phyloP scores from a whole-genome alignment of 164 flowering plant species.

The Nelumbo lutea region DNA sequence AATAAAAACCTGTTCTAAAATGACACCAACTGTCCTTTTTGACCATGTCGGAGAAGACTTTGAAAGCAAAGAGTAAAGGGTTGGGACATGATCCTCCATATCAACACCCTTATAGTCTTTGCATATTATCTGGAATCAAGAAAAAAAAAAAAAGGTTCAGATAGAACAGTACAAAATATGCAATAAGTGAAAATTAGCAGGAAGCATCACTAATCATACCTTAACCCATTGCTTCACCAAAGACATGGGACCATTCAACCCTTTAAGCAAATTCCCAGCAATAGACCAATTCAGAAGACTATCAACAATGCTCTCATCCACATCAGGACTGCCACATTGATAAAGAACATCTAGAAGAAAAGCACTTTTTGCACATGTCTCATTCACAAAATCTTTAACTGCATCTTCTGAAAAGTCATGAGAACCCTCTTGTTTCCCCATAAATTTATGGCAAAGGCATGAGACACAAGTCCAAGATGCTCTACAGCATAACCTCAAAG shows the following conservation, averaged over 20 bases:
- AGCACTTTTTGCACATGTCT: conserved; percentile 53
- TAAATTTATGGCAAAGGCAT: conserved; percentile 39
- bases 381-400: conserved; percentile 38
- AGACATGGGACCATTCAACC: conserved; percentile 44
- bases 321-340: conserved; percentile 37
- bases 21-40: conserved; percentile 30
- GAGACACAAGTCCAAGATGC: conserved; percentile 66
- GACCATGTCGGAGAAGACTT: conserved; percentile 32
- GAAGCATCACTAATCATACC: conserved; percentile 37
- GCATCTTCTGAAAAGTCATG: conserved; percentile 41
- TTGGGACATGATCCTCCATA: conserved; percentile 24
- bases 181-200: neutral
- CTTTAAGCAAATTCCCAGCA: conserved; percentile 34
- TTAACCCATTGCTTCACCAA: conserved; percentile 85
- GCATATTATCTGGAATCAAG: conserved; percentile 49
- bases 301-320: conserved; percentile 26
- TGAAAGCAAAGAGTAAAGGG: conserved; percentile 42
- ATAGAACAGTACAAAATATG: conserved; percentile 14
- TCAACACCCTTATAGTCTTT: conserved; percentile 24
- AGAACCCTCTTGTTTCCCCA: conserved; percentile 21
- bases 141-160: neutral
- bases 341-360: conserved; percentile 57
- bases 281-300: conserved; percentile 57
- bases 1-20: conserved; percentile 71
- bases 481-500: conserved; percentile 47